Conservation (phyloP, 1,284 basidiomycete genomes). For the Sutorius eximius region DNA sequence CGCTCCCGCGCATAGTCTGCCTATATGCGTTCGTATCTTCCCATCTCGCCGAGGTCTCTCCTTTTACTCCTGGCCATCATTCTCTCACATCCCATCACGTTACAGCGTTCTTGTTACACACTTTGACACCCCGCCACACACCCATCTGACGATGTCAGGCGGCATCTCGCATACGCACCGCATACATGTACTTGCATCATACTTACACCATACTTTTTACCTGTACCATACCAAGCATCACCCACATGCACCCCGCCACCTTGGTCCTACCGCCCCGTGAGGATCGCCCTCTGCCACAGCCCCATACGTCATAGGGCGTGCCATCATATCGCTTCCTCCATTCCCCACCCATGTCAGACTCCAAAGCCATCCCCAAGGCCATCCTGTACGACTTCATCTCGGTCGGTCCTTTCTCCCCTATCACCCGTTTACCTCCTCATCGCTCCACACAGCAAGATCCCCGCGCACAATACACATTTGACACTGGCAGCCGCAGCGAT, state of each 20-base stretch:
- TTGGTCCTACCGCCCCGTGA: conserved; percentile 1
- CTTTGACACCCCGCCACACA: conserved; percentile 6
- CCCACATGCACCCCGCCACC: conserved; percentile 17
- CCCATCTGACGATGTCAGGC: conserved; percentile 7
- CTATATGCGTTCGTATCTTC: conserved; percentile 7
- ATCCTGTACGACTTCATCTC: conserved; percentile 39
- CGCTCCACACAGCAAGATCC: conserved; percentile 45
- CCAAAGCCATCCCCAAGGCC: conserved; percentile 17
- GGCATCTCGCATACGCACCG: conserved; percentile 18
- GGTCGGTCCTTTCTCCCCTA: conserved; percentile 30
- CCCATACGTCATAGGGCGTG: conserved; percentile 29
- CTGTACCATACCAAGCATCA: conserved; percentile 27
- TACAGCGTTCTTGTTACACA: conserved; percentile 16
- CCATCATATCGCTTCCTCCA: conserved; percentile 8
- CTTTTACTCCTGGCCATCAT: not conserved
- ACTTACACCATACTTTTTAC: conserved; percentile 22
- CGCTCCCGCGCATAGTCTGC: conserved; percentile 18
- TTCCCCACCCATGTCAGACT: conserved; percentile 17
- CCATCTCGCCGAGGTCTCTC: conserved; percentile 15
- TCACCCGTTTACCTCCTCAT: not conserved
- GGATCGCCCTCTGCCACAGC: conserved; percentile 13
- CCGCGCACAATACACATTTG: conserved; percentile 55
- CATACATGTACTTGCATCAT: conserved; percentile 33
- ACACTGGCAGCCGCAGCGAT: conserved; percentile 62
- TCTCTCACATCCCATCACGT: conserved; percentile 21